Evolutionary conservation across 2,329 filamentous ascomycete genomes (phyloP).

Genomic region (Tympanopsis confertula): DNA sequence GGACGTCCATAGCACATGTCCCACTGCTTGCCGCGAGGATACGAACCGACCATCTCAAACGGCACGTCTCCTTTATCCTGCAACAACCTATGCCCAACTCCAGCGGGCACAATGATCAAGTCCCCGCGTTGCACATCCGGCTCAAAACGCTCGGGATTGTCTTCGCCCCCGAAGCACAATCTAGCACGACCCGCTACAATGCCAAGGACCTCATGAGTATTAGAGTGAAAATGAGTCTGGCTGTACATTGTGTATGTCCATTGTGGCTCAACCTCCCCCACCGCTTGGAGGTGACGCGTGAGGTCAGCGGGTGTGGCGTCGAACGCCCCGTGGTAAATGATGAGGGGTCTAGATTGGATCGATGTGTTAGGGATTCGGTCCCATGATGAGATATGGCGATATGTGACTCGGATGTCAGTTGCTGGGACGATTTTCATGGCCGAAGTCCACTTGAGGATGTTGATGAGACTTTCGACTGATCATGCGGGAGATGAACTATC

Average conservation of each 20-base stretch:
- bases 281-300: conserved; percentile 37
- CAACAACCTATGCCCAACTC: conserved; percentile 51
- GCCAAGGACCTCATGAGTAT: conserved; percentile 54
- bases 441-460: no score
- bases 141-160: conserved; percentile 45
- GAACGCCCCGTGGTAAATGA: conserved; percentile 56
- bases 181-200: conserved; percentile 44
- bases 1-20: conserved; percentile 61
- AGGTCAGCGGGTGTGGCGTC: conserved; percentile 26
- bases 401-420: conserved; percentile 38
- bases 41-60: conserved; percentile 59
- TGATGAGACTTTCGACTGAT: no score
- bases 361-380: conserved; percentile 50
- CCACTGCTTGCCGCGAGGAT: conserved; percentile 46
- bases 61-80: conserved; percentile 29
- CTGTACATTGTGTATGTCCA: conserved; percentile 62
- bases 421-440: no score
- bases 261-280: conserved; percentile 46
- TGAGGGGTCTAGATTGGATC: conserved; percentile 47
- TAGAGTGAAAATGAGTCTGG: conserved; percentile 57
- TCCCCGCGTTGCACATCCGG: conserved; percentile 43
- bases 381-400: conserved; percentile 45
- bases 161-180: conserved; percentile 56
- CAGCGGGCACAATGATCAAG: conserved; percentile 53
- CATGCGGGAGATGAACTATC: no score